These are phyloP conservation scores for Teunomyces tritomae DNA, from an alignment of 805 yeast genomes.

Conservation along the genomic window DNA sequence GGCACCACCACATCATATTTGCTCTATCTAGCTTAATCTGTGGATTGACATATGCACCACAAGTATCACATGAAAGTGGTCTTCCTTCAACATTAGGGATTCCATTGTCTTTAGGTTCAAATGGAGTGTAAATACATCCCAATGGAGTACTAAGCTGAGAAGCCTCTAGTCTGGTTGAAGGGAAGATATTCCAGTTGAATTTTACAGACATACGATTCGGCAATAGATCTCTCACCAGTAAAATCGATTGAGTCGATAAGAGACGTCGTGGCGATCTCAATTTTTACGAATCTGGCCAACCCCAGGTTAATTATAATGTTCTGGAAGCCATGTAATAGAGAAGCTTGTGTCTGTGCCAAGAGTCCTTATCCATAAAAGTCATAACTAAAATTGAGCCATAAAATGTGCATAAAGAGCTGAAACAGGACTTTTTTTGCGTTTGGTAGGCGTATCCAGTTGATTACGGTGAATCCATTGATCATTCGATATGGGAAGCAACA, in stretches of 20 bases:
- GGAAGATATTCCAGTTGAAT: constrained; percentile 67
- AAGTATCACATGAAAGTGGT: constrained; percentile 25
- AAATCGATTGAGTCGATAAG: neutral
- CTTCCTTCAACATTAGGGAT: constrained; percentile 6
- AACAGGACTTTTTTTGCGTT: too few species aligned
- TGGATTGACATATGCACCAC: constrained; percentile 29
- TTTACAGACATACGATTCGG: constrained; percentile 34
- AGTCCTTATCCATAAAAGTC: too few species aligned
- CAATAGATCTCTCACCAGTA: neutral
- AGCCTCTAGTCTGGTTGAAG: constrained; percentile 37
- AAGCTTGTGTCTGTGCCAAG: too few species aligned
- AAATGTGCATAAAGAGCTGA: too few species aligned
- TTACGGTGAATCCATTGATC: too few species aligned
- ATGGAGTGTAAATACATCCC: constrained; percentile 37
- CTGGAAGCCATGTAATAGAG: neutral
- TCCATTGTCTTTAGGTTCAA: constrained; percentile 5
- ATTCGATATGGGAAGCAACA: too few species aligned
- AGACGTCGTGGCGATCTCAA: neutral
- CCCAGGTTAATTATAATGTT: neutral
- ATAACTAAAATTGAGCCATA: too few species aligned
- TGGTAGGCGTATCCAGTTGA: neutral
- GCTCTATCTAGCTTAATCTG: constrained; percentile 26
- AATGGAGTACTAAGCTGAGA: constrained; percentile 31
- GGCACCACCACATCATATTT: constrained; percentile 40
- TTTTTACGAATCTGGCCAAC: neutral